These are phyloP conservation scores for Tilletia caries DNA, from an alignment of 1,284 basidiomycete species.

Conservation along the genomic window DNA sequence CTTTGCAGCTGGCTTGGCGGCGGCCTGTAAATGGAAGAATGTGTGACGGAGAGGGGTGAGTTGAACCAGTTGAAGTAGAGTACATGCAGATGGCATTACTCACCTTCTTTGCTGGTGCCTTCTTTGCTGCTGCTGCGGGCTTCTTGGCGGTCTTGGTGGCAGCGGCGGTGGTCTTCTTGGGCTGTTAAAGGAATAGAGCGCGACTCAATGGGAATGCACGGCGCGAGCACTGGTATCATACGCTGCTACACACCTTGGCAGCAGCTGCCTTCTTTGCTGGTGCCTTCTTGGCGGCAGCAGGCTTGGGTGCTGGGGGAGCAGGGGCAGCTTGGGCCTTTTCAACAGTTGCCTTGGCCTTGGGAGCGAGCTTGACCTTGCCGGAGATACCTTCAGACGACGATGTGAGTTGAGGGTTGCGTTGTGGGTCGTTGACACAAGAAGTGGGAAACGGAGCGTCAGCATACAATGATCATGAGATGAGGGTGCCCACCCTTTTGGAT, in stretches of 20 bases:
- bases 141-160: constrained; percentile 47
- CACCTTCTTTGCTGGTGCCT: constrained; percentile 40
- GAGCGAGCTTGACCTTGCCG: constrained; percentile 75
- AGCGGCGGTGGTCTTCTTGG: constrained; percentile 38
- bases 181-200: background rate
- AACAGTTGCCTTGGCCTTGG: constrained; percentile 56
- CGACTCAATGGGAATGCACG: no score
- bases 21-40: no score
- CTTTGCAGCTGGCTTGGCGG: constrained; percentile 51
- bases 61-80: no score
- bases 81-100: constrained; percentile 18
- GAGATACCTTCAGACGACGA: constrained; percentile 45
- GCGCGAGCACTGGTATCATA: background rate
- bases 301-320: constrained; percentile 31
- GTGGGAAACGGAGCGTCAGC: background rate
- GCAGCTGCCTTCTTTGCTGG: constrained; percentile 29
- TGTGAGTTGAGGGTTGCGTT: background rate
- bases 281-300: constrained; percentile 38
- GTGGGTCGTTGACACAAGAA: background rate
- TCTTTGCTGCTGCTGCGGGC: constrained; percentile 34
- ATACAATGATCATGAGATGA: background rate
- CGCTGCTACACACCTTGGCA: constrained; percentile 16
- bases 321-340: constrained; percentile 36
- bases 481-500: background rate
- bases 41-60: no score